Evolutionary conservation across 345 rosid genomes (phyloP).

Genomic region (Atalantia buxifolia): DNA sequence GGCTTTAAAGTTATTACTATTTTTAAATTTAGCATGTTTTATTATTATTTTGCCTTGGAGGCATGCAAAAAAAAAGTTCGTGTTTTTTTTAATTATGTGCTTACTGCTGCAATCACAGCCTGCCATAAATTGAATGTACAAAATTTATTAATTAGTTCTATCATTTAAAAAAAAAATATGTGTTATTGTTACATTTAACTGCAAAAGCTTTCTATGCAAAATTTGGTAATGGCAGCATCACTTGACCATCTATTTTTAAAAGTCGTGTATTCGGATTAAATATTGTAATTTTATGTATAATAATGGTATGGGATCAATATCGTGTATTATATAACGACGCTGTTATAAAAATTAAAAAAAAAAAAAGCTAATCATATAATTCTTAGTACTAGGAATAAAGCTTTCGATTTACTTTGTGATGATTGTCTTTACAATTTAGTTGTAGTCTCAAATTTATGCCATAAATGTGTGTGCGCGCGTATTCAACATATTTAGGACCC

Average conservation of each 20-base stretch:
- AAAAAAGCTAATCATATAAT: neutral
- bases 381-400: slow-evolving; percentile 7
- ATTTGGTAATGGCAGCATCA: neutral
- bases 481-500: neutral
- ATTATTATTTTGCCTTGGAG: neutral
- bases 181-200: no score
- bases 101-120: neutral
- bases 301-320: neutral
- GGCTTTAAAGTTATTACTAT: neutral
- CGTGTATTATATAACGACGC: neutral
- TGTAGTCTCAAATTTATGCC: neutral
- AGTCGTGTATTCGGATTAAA: neutral
- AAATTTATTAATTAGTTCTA: no score
- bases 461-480: neutral
- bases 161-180: no score
- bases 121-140: neutral
- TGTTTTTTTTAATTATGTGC: no score
- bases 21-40: neutral
- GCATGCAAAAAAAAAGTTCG: no score
- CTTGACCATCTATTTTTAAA: neutral
- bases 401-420: neutral
- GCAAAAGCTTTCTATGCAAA: neutral
- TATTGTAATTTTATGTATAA: neutral
- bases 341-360: neutral
- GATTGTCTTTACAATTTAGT: slow-evolving; percentile 11